Evolutionary conservation across 768 basidiomycete species (phyloP), one percentile per base, ranked within the genome.

Genomic region (Chlorophyllum brunneum): DNA sequence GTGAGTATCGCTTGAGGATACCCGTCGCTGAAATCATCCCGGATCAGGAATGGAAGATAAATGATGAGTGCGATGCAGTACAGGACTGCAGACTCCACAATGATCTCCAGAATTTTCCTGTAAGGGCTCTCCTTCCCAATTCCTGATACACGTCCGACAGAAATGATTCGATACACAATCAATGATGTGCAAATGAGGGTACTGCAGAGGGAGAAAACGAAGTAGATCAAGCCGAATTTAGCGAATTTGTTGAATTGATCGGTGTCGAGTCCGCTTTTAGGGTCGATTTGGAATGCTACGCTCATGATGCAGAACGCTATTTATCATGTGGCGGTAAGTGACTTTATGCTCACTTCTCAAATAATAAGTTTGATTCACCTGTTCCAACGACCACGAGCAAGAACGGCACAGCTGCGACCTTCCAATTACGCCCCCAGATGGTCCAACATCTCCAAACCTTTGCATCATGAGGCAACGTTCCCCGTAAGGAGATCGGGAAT

Each of bases 1-100:
- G 34, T 51, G 13, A 51, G 40, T 8, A 51, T 15, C 5, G 49
- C 49, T 42, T 51, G 49, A 16, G 49, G 30, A 26, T 51, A 51
- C 8, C 29, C 40, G 15, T 34, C 31, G 10, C 22, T 51, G 26
- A 42, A 33, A 22, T 34, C 40, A n/a, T 24, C 30, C 1, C 40
- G 49, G 23, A 51, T 33, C 2, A 51, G 40, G 29, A 51, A 16
- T 4, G 49, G 49, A n/a, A 51, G 30, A 23, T 39, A 51, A 8
- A 51, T 18, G 22, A 51, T 31, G 11, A 42, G 49, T 18, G 16
- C 20, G 15, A 51, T 16, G 5, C 39, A 42, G 26, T 51, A 51
- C 7, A 51, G 31, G 29, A 23, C 49, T n/a, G 49, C 49, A 6
- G 49, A 51, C 7, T 51, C 49, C 15, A 51, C 39, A 15, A 51